Evolutionary conservation across 495 filamentous ascomycete species (phyloP).

Genomic region (Aspergillus homomorphus): DNA sequence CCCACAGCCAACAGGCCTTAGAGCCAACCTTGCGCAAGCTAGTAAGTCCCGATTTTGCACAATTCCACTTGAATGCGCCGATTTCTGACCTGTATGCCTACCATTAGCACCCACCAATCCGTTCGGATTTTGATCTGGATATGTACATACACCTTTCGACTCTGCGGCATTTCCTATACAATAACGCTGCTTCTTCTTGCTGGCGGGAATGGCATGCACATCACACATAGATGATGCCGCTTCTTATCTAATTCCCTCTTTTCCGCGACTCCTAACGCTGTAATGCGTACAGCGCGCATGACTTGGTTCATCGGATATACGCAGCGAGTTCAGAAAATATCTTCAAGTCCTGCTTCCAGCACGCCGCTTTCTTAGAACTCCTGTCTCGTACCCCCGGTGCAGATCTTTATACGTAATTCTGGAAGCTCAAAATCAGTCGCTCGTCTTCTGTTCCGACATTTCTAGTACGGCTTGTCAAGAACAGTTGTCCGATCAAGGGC

Average conservation of each 20-base stretch:
- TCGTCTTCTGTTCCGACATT: not conserved
- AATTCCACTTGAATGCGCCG: not conserved
- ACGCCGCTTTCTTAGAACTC: slow-evolving; percentile 22
- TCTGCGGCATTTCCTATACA: slow-evolving; percentile 25
- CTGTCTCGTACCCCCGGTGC: not conserved
- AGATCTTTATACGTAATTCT: slow-evolving; percentile 13
- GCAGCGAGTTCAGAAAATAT: slow-evolving; percentile 9
- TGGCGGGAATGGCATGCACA: slow-evolving; percentile 18
- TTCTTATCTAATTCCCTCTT: slow-evolving; percentile 3
- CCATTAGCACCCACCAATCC: slow-evolving; percentile 80
- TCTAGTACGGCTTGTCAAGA: not conserved
- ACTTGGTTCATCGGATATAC: slow-evolving; percentile 7
- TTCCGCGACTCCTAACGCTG: slow-evolving; percentile 15
- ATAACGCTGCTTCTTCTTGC: slow-evolving; percentile 17
- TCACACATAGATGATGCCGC: slow-evolving; percentile 10
- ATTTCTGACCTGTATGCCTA: slow-evolving; percentile 16
- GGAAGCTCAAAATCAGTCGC: not conserved
- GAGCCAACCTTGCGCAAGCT: slow-evolving; percentile 87
- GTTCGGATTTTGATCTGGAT: slow-evolving; percentile 70
- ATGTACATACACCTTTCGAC: slow-evolving; percentile 24
- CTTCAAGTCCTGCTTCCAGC: slow-evolving; percentile 10
- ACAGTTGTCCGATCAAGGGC: not conserved
- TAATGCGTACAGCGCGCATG: slow-evolving; percentile 20
- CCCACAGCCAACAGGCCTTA: slow-evolving; percentile 84
- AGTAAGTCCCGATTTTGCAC: slow-evolving; percentile 64